Evolutionary conservation across 768 basidiomycete species (phyloP).

Genomic region (Calocera cornea): DNA sequence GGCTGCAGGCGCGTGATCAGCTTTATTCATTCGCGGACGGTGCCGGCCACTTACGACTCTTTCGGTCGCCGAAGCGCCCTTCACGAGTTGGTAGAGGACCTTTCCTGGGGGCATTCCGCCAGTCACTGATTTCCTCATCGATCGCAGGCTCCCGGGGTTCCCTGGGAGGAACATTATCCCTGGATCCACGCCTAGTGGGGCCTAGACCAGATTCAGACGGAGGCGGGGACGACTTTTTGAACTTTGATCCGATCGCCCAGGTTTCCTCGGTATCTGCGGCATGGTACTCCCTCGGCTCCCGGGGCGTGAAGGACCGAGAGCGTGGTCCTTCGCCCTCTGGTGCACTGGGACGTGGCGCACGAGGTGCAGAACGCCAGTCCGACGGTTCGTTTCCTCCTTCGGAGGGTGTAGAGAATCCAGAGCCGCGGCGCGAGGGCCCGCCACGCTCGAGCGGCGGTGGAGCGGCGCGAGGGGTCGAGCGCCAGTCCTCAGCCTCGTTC

Average conservation of each 20-base stretch:
- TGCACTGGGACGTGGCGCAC: constrained; percentile 18
- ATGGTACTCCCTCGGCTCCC: constrained; percentile 22
- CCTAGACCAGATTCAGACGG: constrained; percentile 13
- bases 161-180: constrained; percentile 20
- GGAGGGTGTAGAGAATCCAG: neutral
- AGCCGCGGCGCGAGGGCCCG: constrained; percentile 1
- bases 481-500: constrained; percentile 57
- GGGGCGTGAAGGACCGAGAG: constrained; percentile 37
- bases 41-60: neutral
- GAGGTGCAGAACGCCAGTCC: constrained; percentile 12
- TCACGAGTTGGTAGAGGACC: neutral
- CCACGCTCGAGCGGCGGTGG: constrained; percentile 12
- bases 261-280: constrained; percentile 65
- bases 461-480: constrained; percentile 35
- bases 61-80: neutral
- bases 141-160: constrained; percentile 19
- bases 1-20: neutral
- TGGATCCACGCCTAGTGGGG: neutral
- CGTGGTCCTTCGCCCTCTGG: constrained; percentile 30
- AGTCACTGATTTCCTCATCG: constrained; percentile 34
- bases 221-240: constrained; percentile 40
- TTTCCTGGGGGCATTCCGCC: constrained; percentile 10
- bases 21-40: neutral
- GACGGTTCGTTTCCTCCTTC: constrained; percentile 10
- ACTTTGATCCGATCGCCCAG: constrained; percentile 64